A percentile compares a stretch with the other conserved stretches of the same genome.
Evolutionary conservation across 1,139 yeast species (phyloP).

Genomic region (Candida dubliniensis): DNA sequence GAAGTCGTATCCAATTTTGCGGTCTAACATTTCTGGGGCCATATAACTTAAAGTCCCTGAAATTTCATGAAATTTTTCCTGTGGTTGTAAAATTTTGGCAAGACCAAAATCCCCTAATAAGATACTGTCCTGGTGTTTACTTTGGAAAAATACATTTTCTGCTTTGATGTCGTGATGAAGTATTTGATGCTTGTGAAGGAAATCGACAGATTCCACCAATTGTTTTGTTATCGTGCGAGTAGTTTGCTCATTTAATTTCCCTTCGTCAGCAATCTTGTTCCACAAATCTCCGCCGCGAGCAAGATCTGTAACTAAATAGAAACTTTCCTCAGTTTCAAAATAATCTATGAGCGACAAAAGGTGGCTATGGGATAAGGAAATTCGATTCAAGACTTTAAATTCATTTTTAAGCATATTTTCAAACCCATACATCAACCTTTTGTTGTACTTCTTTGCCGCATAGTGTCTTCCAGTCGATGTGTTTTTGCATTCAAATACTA

Average conservation of each 20-base stretch:
- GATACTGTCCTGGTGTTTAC: constrained; percentile 29
- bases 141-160: constrained; percentile 38
- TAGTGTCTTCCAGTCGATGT: constrained; percentile 32
- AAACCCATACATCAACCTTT: constrained; percentile 35
- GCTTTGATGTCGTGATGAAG: constrained; percentile 47
- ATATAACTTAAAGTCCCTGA: constrained; percentile 76
- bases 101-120: constrained; percentile 76
- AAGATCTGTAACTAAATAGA: constrained; percentile 65
- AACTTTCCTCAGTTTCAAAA: constrained; percentile 62
- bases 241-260: constrained; percentile 41
- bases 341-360: constrained; percentile 65
- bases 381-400: constrained; percentile 51
- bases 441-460: constrained; percentile 41
- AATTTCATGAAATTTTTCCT: constrained; percentile 26
- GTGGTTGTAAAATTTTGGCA: constrained; percentile 35
- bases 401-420: constrained; percentile 51
- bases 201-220: constrained; percentile 30
- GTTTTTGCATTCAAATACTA: constrained; percentile 41
- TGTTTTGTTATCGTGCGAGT: constrained; percentile 42
- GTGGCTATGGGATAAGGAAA: constrained; percentile 44
- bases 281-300: constrained; percentile 74
- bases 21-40: constrained; percentile 65
- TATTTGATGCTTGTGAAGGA: constrained; percentile 33
- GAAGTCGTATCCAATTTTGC: constrained; percentile 53
- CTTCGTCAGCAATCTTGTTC: constrained; percentile 52